Conservation (phyloP, 2,329 filamentous ascomycete species). For the Neofusicoccum sp. region DNA sequence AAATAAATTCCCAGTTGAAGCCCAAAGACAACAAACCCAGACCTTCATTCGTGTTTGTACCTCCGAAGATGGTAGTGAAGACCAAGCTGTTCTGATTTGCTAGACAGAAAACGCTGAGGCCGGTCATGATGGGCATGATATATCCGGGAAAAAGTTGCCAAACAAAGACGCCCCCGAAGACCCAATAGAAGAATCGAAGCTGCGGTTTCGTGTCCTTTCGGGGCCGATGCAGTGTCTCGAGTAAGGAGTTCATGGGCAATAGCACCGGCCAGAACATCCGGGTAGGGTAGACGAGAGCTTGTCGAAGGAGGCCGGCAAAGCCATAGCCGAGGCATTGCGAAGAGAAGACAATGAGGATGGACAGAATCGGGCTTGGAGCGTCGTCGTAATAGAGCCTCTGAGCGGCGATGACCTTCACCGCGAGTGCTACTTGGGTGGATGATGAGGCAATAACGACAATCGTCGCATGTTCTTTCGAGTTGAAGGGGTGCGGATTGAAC, state of each 20-base stretch:
- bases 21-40: slow-evolving; percentile 60
- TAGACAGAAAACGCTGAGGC: slow-evolving; percentile 16
- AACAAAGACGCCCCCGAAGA: slow-evolving; percentile 23
- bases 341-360: slow-evolving; percentile 19
- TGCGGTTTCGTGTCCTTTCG: slow-evolving; percentile 14
- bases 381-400: slow-evolving; percentile 20
- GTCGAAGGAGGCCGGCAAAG: slow-evolving; percentile 19
- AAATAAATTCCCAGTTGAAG: slow-evolving; percentile 66
- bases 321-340: slow-evolving; percentile 22
- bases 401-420: slow-evolving; percentile 17
- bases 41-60: slow-evolving; percentile 47
- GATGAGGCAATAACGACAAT: slow-evolving; percentile 23
- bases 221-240: slow-evolving; percentile 9
- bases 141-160: slow-evolving; percentile 20
- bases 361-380: neutral
- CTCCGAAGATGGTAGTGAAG: slow-evolving; percentile 53
- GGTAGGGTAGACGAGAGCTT: slow-evolving; percentile 19
- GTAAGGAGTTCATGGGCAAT: slow-evolving; percentile 18
- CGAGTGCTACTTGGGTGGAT: slow-evolving; percentile 15
- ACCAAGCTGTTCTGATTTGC: slow-evolving; percentile 33
- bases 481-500: slow-evolving; percentile 41
- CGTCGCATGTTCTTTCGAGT: slow-evolving; percentile 35
- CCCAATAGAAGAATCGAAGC: slow-evolving; percentile 30
- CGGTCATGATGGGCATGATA: slow-evolving; percentile 9
- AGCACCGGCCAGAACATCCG: slow-evolving; percentile 20